phyloP scores from a whole-genome alignment of 1,139 yeast genomes.

The Geotrichum bryndzae region DNA sequence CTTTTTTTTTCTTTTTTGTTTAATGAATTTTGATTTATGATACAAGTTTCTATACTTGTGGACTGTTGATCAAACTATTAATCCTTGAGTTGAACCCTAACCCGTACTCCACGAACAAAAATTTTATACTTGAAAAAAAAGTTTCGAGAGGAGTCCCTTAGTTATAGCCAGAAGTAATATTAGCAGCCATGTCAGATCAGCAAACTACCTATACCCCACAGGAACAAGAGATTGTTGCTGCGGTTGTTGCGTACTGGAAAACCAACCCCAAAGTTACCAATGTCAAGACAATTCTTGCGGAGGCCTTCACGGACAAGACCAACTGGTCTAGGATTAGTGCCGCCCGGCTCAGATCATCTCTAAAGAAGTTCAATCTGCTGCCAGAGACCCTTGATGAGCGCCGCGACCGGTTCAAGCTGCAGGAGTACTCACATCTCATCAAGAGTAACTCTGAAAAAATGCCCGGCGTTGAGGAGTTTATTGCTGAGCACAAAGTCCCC shows the following conservation, averaged over 20 bases:
- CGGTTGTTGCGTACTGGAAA: conserved; percentile 61
- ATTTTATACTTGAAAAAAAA: no score
- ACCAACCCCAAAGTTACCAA: conserved; percentile 58
- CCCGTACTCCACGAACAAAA: no score
- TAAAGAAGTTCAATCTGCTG: conserved; percentile 22
- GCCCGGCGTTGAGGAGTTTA: conserved; percentile 37
- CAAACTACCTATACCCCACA: conserved; percentile 41
- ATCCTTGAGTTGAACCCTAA: no score
- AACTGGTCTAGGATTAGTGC: conserved; percentile 8
- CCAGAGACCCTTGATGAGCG: conserved; percentile 9
- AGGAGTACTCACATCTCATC: conserved; percentile 24
- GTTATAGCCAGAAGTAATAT: background rate
- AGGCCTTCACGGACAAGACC: conserved; percentile 43
- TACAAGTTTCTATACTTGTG: no score
- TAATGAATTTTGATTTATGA: background rate
- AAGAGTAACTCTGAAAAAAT: conserved; percentile 47
- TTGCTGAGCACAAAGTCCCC: background rate
- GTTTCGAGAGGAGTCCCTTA: no score
- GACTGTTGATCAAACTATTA: no score
- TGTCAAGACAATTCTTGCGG: conserved; percentile 51
- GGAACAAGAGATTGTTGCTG: conserved; percentile 59
- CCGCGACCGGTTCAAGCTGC: conserved; percentile 4
- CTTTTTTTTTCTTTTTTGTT: background rate
- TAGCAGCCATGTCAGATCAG: background rate
- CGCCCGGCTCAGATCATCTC: conserved; percentile 8